Conservation (phyloP, 805 yeast species). For the Cyberlindnera saturnus region DNA sequence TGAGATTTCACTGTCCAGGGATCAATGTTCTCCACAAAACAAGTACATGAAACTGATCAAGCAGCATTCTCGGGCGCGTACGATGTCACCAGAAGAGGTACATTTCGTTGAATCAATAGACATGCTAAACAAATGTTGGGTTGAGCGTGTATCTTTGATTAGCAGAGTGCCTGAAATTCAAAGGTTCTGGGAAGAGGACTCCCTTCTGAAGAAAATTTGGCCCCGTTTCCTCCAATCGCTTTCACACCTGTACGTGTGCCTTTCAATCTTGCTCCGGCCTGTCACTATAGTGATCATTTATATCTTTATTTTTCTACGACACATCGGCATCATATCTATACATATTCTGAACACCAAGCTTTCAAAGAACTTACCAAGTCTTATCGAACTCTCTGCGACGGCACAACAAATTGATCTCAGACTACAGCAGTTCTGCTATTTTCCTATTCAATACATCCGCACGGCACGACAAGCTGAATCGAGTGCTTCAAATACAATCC, state of each 20-base stretch:
- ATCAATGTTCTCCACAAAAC: not conserved
- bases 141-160: conserved; percentile 8
- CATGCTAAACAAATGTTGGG: conserved; percentile 17
- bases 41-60: conserved; percentile 3
- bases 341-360: conserved; percentile 26
- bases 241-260: not conserved
- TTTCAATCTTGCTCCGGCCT: conserved; percentile 11
- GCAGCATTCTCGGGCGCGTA: conserved; percentile 6
- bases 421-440: conserved; percentile 64
- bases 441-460: conserved; percentile 73
- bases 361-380: conserved; percentile 17
- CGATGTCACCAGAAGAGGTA: conserved; percentile 5
- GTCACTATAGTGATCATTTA: conserved; percentile 5
- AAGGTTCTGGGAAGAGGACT: conserved; percentile 10
- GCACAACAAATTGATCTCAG: conserved; percentile 78
- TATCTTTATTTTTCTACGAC: conserved; percentile 9
- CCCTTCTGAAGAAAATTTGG: not conserved
- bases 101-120: conserved; percentile 9
- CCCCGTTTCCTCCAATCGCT: not conserved
- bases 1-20: conserved; percentile 43
- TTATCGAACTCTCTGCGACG: conserved; percentile 47
- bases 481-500: conserved; percentile 24
- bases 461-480: conserved; percentile 28
- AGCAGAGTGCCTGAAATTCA: conserved; percentile 11
- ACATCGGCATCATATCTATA: conserved; percentile 11